Conservation (phyloP, 1,284 basidiomycete genomes). For the Agroathelia rolfsii region DNA sequence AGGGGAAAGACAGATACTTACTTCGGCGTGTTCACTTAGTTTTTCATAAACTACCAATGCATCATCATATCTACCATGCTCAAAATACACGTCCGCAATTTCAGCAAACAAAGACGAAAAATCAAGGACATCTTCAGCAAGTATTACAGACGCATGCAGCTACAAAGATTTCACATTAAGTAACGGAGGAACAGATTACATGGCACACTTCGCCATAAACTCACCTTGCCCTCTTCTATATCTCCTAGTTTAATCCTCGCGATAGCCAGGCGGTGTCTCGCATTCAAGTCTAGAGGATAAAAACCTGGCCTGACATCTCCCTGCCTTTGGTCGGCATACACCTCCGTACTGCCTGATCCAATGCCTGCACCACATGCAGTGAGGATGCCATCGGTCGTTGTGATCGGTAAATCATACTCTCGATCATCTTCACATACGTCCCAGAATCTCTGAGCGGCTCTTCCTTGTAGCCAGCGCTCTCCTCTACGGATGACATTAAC, state of each 20-base stretch:
- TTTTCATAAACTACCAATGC: conserved; percentile 73
- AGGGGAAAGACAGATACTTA: conserved; percentile 23
- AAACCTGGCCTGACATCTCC: conserved; percentile 40
- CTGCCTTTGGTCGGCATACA: conserved; percentile 17
- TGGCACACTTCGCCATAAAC: conserved; percentile 14
- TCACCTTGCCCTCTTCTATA: conserved; percentile 72
- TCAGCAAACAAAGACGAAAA: conserved; percentile 75
- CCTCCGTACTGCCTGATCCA: too few relatives aligned
- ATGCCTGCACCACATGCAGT: not conserved
- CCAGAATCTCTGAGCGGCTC: conserved; percentile 71
- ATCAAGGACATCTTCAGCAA: conserved; percentile 62
- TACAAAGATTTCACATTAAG: conserved; percentile 20
- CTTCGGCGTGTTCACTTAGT: conserved; percentile 63
- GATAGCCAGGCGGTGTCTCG: conserved; percentile 80
- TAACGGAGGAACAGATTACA: conserved; percentile 5
- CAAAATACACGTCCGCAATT: conserved; percentile 79
- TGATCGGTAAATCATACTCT: conserved; percentile 64
- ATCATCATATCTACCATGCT: conserved; percentile 60
- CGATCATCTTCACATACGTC: conserved; percentile 79
- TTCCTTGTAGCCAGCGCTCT: conserved; percentile 83
- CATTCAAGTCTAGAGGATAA: conserved; percentile 68
- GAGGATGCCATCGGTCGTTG: too few relatives aligned
- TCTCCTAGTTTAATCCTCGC: conserved; percentile 79
- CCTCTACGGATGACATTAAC: conserved; percentile 68
- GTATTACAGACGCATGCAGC: conserved; percentile 69